Evolutionary conservation across 495 filamentous ascomycete species (phyloP).

Genomic region (Talaromyces liani): DNA sequence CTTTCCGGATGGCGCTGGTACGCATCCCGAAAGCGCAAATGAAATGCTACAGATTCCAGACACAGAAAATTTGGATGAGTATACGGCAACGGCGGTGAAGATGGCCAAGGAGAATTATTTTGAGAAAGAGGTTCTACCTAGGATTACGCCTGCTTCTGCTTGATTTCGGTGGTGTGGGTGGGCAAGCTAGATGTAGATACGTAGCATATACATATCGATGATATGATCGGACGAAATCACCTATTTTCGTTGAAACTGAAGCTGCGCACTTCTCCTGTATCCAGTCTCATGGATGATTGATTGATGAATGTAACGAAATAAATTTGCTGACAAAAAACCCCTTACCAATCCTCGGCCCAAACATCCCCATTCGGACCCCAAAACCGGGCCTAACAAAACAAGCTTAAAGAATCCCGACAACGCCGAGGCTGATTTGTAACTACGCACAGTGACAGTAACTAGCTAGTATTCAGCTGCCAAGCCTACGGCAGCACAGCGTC

Average conservation of each 20-base stretch:
- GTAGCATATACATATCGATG: too few species aligned
- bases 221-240: too few species aligned
- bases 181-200: too few species aligned
- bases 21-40: constrained; percentile 24
- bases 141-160: not conserved
- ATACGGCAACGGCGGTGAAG: constrained; percentile 26
- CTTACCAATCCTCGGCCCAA: not conserved
- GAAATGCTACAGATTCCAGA: constrained; percentile 37
- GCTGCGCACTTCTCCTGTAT: too few species aligned
- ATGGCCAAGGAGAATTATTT: not conserved
- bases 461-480: too few species aligned
- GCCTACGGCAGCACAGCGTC: too few species aligned
- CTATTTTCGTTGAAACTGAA: too few species aligned
- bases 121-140: not conserved
- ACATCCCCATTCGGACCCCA: not conserved
- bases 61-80: constrained; percentile 50
- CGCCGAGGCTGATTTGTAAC: not conserved
- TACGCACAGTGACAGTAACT: too few species aligned
- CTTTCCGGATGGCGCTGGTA: constrained; percentile 26
- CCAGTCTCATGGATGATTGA: too few species aligned
- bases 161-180: not conserved
- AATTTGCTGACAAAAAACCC: too few species aligned
- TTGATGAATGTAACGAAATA: too few species aligned
- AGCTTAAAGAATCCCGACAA: not conserved
- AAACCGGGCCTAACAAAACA: not conserved